Conservation (phyloP, 1,284 basidiomycete species). For the Leccinum angustisporum region DNA sequence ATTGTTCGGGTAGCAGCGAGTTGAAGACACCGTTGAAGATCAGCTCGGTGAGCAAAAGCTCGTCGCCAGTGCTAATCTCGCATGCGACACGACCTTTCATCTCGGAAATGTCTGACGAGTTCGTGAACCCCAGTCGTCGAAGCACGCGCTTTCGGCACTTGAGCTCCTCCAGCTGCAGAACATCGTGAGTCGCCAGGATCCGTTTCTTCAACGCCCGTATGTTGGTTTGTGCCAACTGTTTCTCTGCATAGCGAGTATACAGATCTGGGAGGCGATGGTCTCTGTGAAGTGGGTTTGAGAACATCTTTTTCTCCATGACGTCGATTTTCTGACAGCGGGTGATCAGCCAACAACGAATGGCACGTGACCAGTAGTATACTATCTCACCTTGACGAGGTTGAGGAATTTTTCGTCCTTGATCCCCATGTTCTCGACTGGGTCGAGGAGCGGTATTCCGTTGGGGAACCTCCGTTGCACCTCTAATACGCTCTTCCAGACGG, state of each 20-base stretch:
- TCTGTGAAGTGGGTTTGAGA: constrained; percentile 71
- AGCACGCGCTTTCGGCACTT: constrained; percentile 95
- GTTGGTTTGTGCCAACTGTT: constrained; percentile 69
- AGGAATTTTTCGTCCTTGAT: constrained; percentile 95
- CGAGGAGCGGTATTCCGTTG: constrained; percentile 83
- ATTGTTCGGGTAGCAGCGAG: constrained; percentile 85
- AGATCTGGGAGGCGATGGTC: constrained; percentile 75
- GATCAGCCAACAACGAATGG: constrained; percentile 4
- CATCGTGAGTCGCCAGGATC: constrained; percentile 87
- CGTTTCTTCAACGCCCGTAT: constrained; percentile 81
- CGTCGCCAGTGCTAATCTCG: constrained; percentile 97
- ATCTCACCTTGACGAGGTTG: constrained; percentile 73
- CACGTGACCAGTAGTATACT: neutral
- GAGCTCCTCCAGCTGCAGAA: constrained; percentile 96
- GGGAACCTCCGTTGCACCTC: constrained; percentile 92
- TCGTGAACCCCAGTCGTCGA: constrained; percentile 89
- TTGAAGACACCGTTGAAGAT: constrained; percentile 99
- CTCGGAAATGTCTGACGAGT: constrained; percentile 89
- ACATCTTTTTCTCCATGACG: constrained; percentile 81
- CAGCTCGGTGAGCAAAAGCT: constrained; percentile 93
- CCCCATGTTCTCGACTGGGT: constrained; percentile 94
- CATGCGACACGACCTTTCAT: constrained; percentile 98
- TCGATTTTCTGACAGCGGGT: constrained; percentile 75
- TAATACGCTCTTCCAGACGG: constrained; percentile 84
- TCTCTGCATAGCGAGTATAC: constrained; percentile 79